Evolutionary conservation across 192 early-diverging fungal species (phyloP), one percentile per base, ranked within the genome.

Genomic region (Entomortierella beljakovae): DNA sequence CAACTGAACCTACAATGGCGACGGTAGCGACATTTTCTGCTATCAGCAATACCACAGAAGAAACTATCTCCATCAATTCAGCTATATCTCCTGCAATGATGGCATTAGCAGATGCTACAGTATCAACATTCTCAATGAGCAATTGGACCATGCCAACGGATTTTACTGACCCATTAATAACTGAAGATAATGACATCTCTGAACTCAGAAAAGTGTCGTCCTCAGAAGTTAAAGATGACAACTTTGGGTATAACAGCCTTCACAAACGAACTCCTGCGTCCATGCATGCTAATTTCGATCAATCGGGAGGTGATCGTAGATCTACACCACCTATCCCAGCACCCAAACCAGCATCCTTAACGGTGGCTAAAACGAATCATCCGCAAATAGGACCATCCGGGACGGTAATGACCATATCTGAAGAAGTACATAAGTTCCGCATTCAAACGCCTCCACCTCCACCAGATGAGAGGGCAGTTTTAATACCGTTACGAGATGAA

Each of bases 101-200:
- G 48, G 61, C 61, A 9, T 9, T 46, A 13, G 22, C 61, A 1
- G 34, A 57, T 3, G 59, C 32, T 23, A 38, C 58, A 23, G 52
- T 56, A 13, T 28, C 55, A 10, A 49, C 61, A 6, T 79, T 79
- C 51, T 65, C 75, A 6, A 79, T 79, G 75, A 79, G 75, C 50
- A 79, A 70, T 20, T 79, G 75, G 75, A 70, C 62, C 0, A 48
- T 79, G 57, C 75, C 75, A 11, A 40, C 66, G 7, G 67, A 79
- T 2, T 79, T 79, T 50, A 40, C 58, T 0, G 46, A 48, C 18
- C 29, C 55, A 9, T 18, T 49, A 1, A 46, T 28, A 3, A n/a
- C 23, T 18, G 25, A 48, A 46, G 53, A 22, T 2, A 31, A 42
- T 23, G n/a, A 25, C 10, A 8, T n/a, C 35, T 3, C 3, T 28